A percentile compares a stretch with the other conserved stretches of the same genome.
phyloP scores from a whole-genome alignment of 176 grass and related monocot genomes.

The Triticum monococcum region DNA sequence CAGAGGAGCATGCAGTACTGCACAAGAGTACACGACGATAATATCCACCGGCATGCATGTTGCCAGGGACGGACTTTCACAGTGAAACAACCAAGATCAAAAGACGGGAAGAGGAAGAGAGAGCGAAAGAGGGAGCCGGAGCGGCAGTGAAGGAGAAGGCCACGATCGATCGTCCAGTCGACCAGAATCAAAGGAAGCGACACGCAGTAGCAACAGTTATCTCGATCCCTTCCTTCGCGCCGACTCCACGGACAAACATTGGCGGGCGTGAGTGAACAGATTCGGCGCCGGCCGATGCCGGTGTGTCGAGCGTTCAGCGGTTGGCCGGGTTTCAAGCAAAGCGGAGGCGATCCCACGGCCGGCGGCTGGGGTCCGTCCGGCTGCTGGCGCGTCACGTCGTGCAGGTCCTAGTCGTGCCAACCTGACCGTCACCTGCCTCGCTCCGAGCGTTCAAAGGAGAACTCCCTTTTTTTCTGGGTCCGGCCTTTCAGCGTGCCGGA shows the following conservation, averaged over 20 bases:
- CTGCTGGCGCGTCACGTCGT: not conserved
- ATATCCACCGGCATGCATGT: too few species aligned
- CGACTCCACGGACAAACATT: not conserved
- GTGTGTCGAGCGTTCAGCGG: not conserved
- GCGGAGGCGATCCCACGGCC: too few species aligned
- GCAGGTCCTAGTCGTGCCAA: not conserved
- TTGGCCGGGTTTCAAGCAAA: not conserved
- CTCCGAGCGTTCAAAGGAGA: too few species aligned
- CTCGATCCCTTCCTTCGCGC: not conserved
- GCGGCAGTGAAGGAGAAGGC: not conserved
- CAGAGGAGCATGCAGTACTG: too few species aligned
- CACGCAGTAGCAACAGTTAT: not conserved
- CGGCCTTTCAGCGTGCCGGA: not conserved
- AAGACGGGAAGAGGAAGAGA: too few species aligned
- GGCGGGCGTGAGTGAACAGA: not conserved
- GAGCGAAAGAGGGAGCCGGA: too few species aligned
- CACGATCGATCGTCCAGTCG: not conserved
- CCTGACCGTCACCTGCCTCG: not conserved
- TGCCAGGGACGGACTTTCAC: too few species aligned
- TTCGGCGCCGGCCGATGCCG: too few species aligned
- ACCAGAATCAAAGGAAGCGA: not conserved
- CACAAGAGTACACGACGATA: too few species aligned
- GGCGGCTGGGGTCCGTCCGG: not conserved
- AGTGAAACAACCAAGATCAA: too few species aligned
- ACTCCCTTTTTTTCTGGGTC: not conserved